Conservation (phyloP, 2,329 filamentous ascomycete species). For the Talaromyces sp. region DNA sequence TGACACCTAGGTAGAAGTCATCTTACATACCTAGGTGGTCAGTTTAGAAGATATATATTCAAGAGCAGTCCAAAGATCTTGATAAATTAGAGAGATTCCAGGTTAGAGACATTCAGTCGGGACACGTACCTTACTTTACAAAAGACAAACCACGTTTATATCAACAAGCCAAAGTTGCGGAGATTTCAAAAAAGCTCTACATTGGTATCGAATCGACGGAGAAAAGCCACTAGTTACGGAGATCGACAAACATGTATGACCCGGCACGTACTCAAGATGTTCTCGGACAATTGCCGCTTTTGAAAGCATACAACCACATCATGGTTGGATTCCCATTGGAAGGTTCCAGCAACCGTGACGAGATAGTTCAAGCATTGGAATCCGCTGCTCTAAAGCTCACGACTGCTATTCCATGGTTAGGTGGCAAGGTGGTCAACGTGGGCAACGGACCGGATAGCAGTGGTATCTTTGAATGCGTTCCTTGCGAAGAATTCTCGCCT, state of each 20-base stretch:
- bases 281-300: constrained; percentile 23
- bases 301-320: constrained; percentile 25
- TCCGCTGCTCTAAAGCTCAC: constrained; percentile 21
- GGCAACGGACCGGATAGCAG: constrained; percentile 7
- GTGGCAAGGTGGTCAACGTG: constrained; percentile 24
- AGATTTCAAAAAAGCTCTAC: background rate
- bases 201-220: background rate
- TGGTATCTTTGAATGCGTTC: background rate
- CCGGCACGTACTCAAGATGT: constrained; percentile 19
- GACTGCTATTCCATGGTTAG: constrained; percentile 27
- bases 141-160: background rate
- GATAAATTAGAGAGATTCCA: background rate
- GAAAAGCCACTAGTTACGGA: background rate
- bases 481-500: background rate
- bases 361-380: constrained; percentile 17
- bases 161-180: background rate
- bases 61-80: background rate
- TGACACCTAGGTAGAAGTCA: background rate
- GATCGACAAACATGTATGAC: constrained; percentile 7
- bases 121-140: background rate
- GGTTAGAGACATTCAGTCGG: background rate
- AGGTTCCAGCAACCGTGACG: background rate
- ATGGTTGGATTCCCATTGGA: constrained; percentile 16
- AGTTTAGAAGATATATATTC: background rate
- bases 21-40: background rate